Evolutionary conservation across 2,329 filamentous ascomycete species (phyloP), one percentile per base, ranked within the genome.

Genomic region (Aspergillus pseudoviridinutans): DNA sequence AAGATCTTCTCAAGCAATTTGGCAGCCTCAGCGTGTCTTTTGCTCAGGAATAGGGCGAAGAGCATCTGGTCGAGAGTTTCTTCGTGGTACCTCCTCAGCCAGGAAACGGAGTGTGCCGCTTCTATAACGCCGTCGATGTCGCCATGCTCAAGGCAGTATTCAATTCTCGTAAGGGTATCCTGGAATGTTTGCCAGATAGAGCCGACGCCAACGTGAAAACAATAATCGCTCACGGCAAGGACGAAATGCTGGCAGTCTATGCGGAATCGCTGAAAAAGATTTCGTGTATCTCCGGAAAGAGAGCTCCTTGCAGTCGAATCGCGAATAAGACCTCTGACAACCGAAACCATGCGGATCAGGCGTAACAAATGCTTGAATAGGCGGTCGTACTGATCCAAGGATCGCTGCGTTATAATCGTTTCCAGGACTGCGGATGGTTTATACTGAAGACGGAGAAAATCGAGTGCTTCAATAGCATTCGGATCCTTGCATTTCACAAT

Each of bases 381-480:
- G 50, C 82, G 81, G 71, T 97, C 94, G 67, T 97, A 97, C 64
- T 91, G 91, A 55, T 86, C 78, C 10, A 97, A 76, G 1, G 88
- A 82, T 0, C 80, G 72, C 0, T 85, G 80, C 0, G 91, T 92
- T 46, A 99, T 87, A 60, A 97, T 82, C 0, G 86, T 80, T 44
- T 87, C 81, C 0, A 97, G 78, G 1, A 90, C 85, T 0, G 83
- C 73, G 0, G 92, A 88, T 0, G 92, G 82, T 44, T 88, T 89
- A 74, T 97, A 97, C 49, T 92, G 89, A 7, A 99, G 78, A 1
- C 91, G 86, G 17, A 99, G 79, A 68, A 99, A 97, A 73, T 97
- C 94, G n/a, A 97, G 80, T 0, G 94, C 94, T 69, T 93, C 87
- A 20, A 97, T 82, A 0, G 88, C 89, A 68, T 90, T 84, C 0